Conservation (phyloP, 768 basidiomycete species). For the Porphyrellus cyaneotinctus region DNA sequence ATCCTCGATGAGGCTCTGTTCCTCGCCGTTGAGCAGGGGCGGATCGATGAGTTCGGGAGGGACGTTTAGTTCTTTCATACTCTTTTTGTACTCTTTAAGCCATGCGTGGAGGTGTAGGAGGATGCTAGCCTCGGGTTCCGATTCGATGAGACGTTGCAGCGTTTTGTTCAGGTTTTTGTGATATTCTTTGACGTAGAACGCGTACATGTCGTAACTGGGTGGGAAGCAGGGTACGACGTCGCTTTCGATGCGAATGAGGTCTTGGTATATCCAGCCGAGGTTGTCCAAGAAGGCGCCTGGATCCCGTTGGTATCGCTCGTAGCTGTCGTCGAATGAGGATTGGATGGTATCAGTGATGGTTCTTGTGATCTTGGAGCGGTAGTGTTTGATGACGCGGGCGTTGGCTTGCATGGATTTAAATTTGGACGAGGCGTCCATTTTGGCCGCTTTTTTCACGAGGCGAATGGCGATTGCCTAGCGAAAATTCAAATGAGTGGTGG, state of each 20-base stretch:
- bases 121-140: constrained; percentile 83
- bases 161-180: constrained; percentile 79
- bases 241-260: constrained; percentile 87
- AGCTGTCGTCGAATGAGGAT: constrained; percentile 64
- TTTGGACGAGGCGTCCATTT: constrained; percentile 87
- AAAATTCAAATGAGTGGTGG: not conserved
- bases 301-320: constrained; percentile 56
- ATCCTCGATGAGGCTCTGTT: constrained; percentile 90
- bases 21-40: constrained; percentile 90
- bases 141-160: constrained; percentile 63
- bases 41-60: constrained; percentile 80
- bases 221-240: constrained; percentile 92
- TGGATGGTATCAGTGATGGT: constrained; percentile 76
- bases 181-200: constrained; percentile 80
- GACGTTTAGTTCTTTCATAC: constrained; percentile 91
- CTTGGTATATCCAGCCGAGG: constrained; percentile 90
- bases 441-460: constrained; percentile 91
- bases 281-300: constrained; percentile 72
- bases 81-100: constrained; percentile 93
- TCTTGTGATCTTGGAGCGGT: constrained; percentile 84
- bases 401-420: constrained; percentile 93
- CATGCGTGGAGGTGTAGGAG: constrained; percentile 85
- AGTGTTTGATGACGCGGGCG: constrained; percentile 91
- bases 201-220: constrained; percentile 84
- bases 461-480: constrained; percentile 85